These are phyloP conservation scores for Zymoseptoria crescenta DNA, from an alignment of 2,329 filamentous ascomycete species.

Conservation along the genomic window DNA sequence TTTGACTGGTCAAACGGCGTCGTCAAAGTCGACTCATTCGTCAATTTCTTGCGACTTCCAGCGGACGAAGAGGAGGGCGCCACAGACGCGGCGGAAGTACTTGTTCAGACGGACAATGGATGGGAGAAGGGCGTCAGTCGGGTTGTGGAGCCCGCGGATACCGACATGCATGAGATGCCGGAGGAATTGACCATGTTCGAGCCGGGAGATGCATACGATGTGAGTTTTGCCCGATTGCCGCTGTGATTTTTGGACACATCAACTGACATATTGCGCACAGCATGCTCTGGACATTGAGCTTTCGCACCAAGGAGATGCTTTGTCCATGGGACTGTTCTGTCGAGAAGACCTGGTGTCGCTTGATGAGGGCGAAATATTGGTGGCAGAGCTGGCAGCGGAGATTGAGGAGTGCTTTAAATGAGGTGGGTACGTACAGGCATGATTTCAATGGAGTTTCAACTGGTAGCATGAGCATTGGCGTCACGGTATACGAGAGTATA, in stretches of 20 bases:
- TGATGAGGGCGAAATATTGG: not conserved
- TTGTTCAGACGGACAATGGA: slow-evolving; percentile 19
- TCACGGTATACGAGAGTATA: not conserved
- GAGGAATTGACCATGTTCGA: slow-evolving; percentile 5
- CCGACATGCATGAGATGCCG: slow-evolving; percentile 14
- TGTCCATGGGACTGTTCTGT: slow-evolving; percentile 49
- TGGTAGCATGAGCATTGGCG: not conserved
- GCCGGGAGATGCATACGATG: slow-evolving; percentile 28
- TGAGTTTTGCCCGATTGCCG: slow-evolving; percentile 22
- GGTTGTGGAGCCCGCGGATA: slow-evolving; percentile 1
- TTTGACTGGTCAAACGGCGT: slow-evolving; percentile 60
- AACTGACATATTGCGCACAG: slow-evolving; percentile 25
- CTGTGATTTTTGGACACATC: not conserved
- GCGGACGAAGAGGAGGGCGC: slow-evolving; percentile 14
- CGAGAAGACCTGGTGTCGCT: not conserved
- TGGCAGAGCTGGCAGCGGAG: not conserved
- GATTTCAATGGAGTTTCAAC: not conserved
- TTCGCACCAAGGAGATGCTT: slow-evolving; percentile 39
- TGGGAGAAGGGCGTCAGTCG: slow-evolving; percentile 14
- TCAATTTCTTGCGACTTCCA: slow-evolving; percentile 68
- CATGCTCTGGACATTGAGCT: slow-evolving; percentile 50
- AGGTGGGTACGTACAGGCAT: not conserved
- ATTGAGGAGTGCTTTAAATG: not conserved
- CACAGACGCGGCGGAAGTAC: slow-evolving; percentile 11
- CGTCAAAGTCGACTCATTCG: slow-evolving; percentile 59